Percentiles rank a stretch among this genome's conserved stretches.
These are phyloP conservation scores for Tripterygium wilfordii DNA, from an alignment of 177 flowering plant species.

Conservation along the genomic window DNA sequence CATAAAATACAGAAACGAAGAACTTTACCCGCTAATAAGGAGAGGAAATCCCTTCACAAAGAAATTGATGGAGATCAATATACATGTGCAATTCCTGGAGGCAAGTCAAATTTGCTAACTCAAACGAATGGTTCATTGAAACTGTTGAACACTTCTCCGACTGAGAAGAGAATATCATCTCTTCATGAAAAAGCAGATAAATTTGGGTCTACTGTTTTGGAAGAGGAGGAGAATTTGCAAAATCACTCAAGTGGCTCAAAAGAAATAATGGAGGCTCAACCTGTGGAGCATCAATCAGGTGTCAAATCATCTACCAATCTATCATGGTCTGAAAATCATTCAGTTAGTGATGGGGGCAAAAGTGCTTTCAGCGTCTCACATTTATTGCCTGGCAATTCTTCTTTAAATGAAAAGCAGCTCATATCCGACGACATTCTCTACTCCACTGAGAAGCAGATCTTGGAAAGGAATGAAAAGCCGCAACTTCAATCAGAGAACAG, in stretches of 20 bases:
- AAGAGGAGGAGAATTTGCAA: conserved; percentile 11
- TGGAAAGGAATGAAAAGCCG: conserved; percentile 1
- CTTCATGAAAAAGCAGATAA: too few relatives aligned
- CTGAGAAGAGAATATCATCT: too few relatives aligned
- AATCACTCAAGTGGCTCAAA: conserved; percentile 6
- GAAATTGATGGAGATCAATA: conserved; percentile 11
- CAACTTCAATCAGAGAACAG: too few relatives aligned
- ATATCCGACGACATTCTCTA: conserved; percentile 2
- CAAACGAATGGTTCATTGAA: conserved; percentile 8
- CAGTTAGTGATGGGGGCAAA: conserved; percentile 21
- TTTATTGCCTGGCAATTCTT: conserved; percentile 8
- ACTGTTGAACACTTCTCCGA: too few relatives aligned
- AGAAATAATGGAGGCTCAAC: conserved; percentile 6
- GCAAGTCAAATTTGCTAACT: conserved; percentile 9
- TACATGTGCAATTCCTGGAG: conserved; percentile 13
- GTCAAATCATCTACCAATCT: conserved; percentile 9
- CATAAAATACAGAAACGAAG: conserved; percentile 21
- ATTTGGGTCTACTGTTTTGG: too few relatives aligned
- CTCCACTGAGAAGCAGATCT: neutral
- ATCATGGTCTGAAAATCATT: conserved; percentile 28
- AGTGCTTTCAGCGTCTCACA: conserved; percentile 24
- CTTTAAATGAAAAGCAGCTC: conserved; percentile 4
- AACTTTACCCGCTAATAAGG: conserved; percentile 21
- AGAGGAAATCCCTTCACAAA: conserved; percentile 16
- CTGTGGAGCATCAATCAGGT: conserved; percentile 10